Base-by-base conservation (phyloP, 2,329 filamentous ascomycete genomes). In the Aspergillus sp. region DNA sequence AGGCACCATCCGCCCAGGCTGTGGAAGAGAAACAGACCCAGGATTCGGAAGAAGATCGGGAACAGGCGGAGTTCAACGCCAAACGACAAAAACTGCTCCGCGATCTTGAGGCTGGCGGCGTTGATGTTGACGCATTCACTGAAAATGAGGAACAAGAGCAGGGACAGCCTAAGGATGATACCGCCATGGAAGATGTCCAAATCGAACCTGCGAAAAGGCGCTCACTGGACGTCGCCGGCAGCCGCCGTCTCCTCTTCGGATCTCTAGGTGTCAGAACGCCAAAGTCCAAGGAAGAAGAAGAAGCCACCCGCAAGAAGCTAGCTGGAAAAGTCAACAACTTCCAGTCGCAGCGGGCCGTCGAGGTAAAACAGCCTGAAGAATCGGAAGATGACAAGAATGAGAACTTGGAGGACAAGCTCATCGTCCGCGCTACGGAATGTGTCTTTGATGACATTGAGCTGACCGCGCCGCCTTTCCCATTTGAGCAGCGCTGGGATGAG, bases 401-500 rank as follows among this genome's bases (percentile, higher is more conserved):
- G 25, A 76, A 80, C 19, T 96, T 90, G 90, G 81, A 81, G 55
- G 72, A 80, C 4, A 88, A 83, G 55, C 84, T 96, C 50, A 78
- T 74, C 9, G 82, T 95, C 51, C 79, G 80, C 20, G 90, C 88
- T 19, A 87, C 94, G 1, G 91, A 97, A 65, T 96, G 90, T 67
- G 81, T 83, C 52, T 77, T 86, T n/a, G 79, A 86, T 25, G 79
- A 76, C 4, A 71, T 88, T 35, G 71, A 78, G 27, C 74, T 95
- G 41, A 86, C 80, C 46, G 79, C 87, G 30, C 90, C 91, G 0
- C 88, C 90, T 0, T 96, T 94, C 60, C 90, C 90, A 0, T 96
- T 96, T 65, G 75, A 86, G 13, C 90, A 96, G 65, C 80, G 87
- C 42, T 96, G 90, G 91, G 88, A 95, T 66, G 78, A 81, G 3